Evolutionary conservation across 805 yeast genomes (phyloP).

Genomic region (Candida tallmaniae): DNA sequence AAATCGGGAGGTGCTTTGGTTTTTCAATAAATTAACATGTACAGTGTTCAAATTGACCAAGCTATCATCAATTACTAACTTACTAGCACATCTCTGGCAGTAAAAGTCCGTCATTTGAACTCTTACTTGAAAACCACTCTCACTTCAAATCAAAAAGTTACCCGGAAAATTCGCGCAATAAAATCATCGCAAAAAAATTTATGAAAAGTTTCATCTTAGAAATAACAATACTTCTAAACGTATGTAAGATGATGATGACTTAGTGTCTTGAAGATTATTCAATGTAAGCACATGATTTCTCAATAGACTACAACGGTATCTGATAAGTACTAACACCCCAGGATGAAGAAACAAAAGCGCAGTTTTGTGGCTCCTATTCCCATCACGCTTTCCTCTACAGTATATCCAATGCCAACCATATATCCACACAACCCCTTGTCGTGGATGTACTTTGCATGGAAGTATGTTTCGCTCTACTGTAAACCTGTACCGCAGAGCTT

Average conservation of each 20-base stretch:
- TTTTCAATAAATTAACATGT: slow-evolving; percentile 50
- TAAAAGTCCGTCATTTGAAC: slow-evolving; percentile 4
- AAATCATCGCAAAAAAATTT: background rate
- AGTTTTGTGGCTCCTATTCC: slow-evolving; percentile 54
- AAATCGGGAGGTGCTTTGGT: slow-evolving; percentile 16
- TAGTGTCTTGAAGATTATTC: slow-evolving; percentile 23
- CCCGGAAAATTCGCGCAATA: slow-evolving; percentile 1
- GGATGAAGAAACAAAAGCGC: slow-evolving; percentile 17
- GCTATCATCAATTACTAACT: slow-evolving; percentile 53
- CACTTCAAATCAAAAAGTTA: no score
- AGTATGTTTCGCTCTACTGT: slow-evolving; percentile 19
- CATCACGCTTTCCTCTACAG: slow-evolving; percentile 34
- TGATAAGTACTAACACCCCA: slow-evolving; percentile 39
- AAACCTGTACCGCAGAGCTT: slow-evolving; percentile 24
- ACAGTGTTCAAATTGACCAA: slow-evolving; percentile 48
- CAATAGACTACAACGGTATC: slow-evolving; percentile 98
- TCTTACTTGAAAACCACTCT: no score
- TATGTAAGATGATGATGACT: no score
- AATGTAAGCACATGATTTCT: slow-evolving; percentile 70
- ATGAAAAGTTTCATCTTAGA: background rate
- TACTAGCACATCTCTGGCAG: slow-evolving; percentile 63
- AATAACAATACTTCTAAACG: no score
- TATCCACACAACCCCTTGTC: slow-evolving; percentile 68
- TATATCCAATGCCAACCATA: slow-evolving; percentile 46
- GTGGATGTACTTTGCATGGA: slow-evolving; percentile 44